These are phyloP conservation scores for Boletellus ananiceps DNA, from an alignment of 768 basidiomycete genomes.

Conservation along the genomic window DNA sequence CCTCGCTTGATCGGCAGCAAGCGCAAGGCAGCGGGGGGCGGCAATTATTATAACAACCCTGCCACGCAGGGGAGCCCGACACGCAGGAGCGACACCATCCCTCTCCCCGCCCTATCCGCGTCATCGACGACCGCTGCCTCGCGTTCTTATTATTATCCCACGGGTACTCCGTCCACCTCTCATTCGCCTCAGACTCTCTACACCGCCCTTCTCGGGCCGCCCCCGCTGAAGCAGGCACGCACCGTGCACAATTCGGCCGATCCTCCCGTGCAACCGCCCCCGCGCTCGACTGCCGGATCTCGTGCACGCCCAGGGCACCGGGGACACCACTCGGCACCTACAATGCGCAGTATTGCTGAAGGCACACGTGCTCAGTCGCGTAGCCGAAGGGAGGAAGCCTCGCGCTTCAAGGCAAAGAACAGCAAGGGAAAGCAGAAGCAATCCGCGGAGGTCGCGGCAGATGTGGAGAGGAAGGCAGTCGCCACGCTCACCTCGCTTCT, in stretches of 20 bases:
- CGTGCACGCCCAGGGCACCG: slow-evolving; percentile 20
- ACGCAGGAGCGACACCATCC: slow-evolving; percentile 44
- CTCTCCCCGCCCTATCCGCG: slow-evolving; percentile 31
- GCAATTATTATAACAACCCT: slow-evolving; percentile 50
- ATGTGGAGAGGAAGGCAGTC: slow-evolving; percentile 79
- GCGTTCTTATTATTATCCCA: slow-evolving; percentile 43
- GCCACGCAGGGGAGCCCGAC: slow-evolving; percentile 41
- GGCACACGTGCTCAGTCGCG: slow-evolving; percentile 43
- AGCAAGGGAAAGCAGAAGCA: slow-evolving; percentile 51
- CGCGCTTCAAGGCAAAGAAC: slow-evolving; percentile 33
- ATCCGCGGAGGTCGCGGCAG: slow-evolving; percentile 32
- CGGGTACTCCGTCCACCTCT: slow-evolving; percentile 32
- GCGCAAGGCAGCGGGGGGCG: slow-evolving; percentile 42
- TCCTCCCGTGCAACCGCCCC: slow-evolving; percentile 55
- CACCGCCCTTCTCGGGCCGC: slow-evolving; percentile 69
- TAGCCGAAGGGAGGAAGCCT: slow-evolving; percentile 38
- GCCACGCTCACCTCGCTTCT: slow-evolving; percentile 73
- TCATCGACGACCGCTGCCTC: slow-evolving; percentile 30
- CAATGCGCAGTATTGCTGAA: slow-evolving; percentile 43
- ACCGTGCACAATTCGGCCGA: slow-evolving; percentile 74
- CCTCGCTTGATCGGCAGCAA: slow-evolving; percentile 56
- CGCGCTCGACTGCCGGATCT: slow-evolving; percentile 33
- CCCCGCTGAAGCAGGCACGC: slow-evolving; percentile 69
- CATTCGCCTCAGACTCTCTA: slow-evolving; percentile 59
- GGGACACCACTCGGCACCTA: slow-evolving; percentile 6